Conservation (phyloP, 75 land plant genomes). For the Ceratopteris richardii region DNA sequence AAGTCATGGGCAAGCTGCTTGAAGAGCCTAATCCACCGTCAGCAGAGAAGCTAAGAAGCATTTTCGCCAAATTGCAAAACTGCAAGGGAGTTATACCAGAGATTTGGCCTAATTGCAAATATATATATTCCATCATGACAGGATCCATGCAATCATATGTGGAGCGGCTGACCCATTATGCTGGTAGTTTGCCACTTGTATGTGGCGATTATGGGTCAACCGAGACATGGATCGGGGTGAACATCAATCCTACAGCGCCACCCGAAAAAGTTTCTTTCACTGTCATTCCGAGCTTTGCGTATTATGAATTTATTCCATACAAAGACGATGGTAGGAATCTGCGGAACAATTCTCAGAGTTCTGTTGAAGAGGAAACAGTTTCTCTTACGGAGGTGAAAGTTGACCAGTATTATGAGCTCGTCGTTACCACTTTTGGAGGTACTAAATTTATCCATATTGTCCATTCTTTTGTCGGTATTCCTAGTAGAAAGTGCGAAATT, state of each 20-base stretch:
- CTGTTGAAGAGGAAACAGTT: conserved; percentile 33
- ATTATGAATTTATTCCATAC: conserved; percentile 71
- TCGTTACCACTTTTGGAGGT: conserved; percentile 56
- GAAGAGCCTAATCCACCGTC: conserved; percentile 25
- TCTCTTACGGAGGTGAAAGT: conserved; percentile 31
- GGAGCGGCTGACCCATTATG: conserved; percentile 47
- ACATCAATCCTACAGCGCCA: conserved; percentile 30
- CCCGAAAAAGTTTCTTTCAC: conserved; percentile 45
- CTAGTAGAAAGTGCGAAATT: no score
- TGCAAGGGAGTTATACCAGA: conserved; percentile 41
- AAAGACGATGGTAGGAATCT: conserved; percentile 3
- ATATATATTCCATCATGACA: no score
- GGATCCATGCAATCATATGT: conserved; percentile 57
- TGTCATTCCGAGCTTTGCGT: conserved; percentile 44
- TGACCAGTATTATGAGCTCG: conserved; percentile 50
- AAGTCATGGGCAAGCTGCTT: conserved; percentile 22
- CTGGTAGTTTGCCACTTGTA: conserved; percentile 36
- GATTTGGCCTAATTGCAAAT: no score
- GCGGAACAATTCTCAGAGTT: conserved; percentile 15
- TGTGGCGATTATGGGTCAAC: conserved; percentile 58
- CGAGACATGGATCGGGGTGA: conserved; percentile 58
- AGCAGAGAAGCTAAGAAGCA: conserved; percentile 15
- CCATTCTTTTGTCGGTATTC: no score
- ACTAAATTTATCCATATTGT: no score
- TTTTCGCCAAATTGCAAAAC: conserved; percentile 23